Percentiles rank a stretch among this genome's conserved stretches.
phyloP scores from a whole-genome alignment of 2,329 filamentous ascomycete genomes.

The Coniella lustricola region DNA sequence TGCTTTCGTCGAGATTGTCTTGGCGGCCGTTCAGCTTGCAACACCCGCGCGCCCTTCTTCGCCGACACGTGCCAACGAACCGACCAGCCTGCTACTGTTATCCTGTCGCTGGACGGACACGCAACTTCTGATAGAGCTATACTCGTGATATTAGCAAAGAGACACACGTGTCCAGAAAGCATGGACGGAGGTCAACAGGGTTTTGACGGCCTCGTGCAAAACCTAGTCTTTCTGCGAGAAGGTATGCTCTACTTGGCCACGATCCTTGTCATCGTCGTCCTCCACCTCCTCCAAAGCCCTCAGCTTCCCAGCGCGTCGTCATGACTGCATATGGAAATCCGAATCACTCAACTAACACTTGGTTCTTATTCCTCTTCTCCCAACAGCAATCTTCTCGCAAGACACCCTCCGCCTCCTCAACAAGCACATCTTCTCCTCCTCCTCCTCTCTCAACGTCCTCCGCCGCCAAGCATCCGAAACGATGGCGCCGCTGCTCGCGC shows the following conservation, averaged over 20 bases:
- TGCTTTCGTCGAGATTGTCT: no score
- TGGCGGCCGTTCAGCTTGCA: no score
- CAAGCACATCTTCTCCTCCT: slow-evolving; percentile 40
- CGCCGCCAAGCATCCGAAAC: slow-evolving; percentile 28
- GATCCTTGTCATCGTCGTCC: no score
- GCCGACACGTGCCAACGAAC: not conserved
- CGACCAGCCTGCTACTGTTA: not conserved
- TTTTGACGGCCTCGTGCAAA: slow-evolving; percentile 11
- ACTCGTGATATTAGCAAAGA: not conserved
- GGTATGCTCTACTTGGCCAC: not conserved
- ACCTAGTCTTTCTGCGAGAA: slow-evolving; percentile 12
- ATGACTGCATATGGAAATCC: no score
- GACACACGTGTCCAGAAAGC: not conserved
- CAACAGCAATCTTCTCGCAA: slow-evolving; percentile 28
- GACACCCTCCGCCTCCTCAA: slow-evolving; percentile 39
- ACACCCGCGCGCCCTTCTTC: no score
- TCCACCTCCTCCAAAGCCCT: not conserved
- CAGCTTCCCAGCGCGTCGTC: not conserved
- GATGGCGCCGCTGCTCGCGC: slow-evolving; percentile 35
- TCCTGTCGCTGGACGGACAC: no score
- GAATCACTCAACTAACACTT: no score
- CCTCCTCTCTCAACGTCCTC: slow-evolving; percentile 37
- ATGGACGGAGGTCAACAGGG: slow-evolving; percentile 12
- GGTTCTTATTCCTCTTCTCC: no score
- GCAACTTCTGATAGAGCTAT: no score